Percentiles rank a stretch among this genome's conserved stretches.
phyloP scores from a whole-genome alignment of 2,329 filamentous ascomycete genomes.

The Ambrosiella beaveri region DNA sequence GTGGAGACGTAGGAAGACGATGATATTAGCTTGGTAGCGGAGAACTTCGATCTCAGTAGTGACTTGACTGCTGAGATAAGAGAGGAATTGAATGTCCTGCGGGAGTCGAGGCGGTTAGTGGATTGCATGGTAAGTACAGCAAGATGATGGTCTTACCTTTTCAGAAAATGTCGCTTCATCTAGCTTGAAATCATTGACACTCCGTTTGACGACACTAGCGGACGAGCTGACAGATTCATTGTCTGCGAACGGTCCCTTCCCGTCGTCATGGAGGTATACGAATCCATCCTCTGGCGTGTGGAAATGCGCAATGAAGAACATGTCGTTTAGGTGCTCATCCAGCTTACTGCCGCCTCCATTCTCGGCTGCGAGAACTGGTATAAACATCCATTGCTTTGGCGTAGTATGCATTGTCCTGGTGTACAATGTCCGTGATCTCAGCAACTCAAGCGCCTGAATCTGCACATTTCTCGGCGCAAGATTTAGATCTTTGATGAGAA shows the following conservation, averaged over 20 bases:
- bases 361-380: conserved; percentile 47
- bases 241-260: conserved; percentile 20
- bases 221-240: conserved; percentile 21
- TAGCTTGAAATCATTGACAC: conserved; percentile 14
- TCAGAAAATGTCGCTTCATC: conserved; percentile 21
- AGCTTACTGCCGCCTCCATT: conserved; percentile 32
- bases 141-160: conserved; percentile 21
- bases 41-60: conserved; percentile 58
- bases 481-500: conserved; percentile 70
- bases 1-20: conserved; percentile 74
- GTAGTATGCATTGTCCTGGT: conserved; percentile 57
- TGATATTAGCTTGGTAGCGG: conserved; percentile 73
- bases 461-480: conserved; percentile 58
- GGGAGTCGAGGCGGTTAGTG: conserved; percentile 12
- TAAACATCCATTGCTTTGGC: conserved; percentile 62
- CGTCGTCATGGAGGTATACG: conserved; percentile 43
- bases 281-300: conserved; percentile 59
- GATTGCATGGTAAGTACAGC: neutral
- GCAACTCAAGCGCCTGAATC: conserved; percentile 61
- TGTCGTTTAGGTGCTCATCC: conserved; percentile 52
- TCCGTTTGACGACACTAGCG: conserved; percentile 29
- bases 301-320: conserved; percentile 76
- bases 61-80: conserved; percentile 38
- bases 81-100: conserved; percentile 42
- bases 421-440: conserved; percentile 62